Evolutionary conservation across 352 stramenopile genomes (phyloP), one percentile per base, ranked within the genome.

Genomic region (Thalassiosira exigua): DNA sequence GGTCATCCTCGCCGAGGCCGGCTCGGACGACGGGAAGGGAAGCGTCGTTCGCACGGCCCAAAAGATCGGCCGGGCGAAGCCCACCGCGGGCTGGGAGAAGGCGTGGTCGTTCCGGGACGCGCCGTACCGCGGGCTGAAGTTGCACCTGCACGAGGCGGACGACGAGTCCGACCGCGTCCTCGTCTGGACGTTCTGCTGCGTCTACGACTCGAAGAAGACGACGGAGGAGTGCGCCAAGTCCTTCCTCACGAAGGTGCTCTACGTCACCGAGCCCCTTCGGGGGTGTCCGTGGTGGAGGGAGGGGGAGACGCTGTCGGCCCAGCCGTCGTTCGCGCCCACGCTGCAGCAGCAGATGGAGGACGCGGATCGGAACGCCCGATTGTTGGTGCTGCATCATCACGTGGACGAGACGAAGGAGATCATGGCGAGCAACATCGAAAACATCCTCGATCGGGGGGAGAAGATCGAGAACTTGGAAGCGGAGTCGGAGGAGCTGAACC

Each of bases 221-320:
- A 74, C 60, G 4, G 58, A 70, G 29, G 48, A 73, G 21, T 66
- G 69, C 44, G 83, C 75, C 3, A 79, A 91, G 54, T 66, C 71
- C 19, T 92, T 90, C 71, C 53, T 92, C 27, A 75, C 87, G 41
- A 92, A 92, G 62, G 66, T 92, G 24, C 72, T 91, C 1, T 73
- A 51, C 46, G 64, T 91, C 17, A 86, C 84, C 4, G 72, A 88
- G 51, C 33, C 77, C 14, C 69, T 77, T 19, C 69, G 86, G 29
- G 62, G 70, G 4, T 62, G 75, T 21, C 36, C 68, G 17, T 92
- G 81, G 86, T 84, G 74, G 50, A 78, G 51, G 12, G 69, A 83
- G 27, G 84, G 84, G 7, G 27, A 33, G 3, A 22, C 62, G 0
- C 64, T 87, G 22, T 78, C 72, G 2, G 75, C 69, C 14, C 86